Conservation (phyloP, 2,329 filamentous ascomycete species). For the Chrysosporium queenslandicum region DNA sequence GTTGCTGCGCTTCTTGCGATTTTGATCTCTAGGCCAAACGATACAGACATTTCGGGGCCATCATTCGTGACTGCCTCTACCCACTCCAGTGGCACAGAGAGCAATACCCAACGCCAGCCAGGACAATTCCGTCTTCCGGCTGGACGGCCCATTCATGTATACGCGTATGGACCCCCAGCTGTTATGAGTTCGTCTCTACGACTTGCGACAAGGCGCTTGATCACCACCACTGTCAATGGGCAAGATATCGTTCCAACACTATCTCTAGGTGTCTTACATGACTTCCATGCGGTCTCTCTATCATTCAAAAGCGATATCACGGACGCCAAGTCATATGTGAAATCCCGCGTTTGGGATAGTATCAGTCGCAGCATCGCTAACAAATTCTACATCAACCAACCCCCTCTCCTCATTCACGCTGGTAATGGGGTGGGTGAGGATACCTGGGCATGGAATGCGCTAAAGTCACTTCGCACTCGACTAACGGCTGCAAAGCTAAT, state of each 20-base stretch:
- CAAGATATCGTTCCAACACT: constrained; percentile 64
- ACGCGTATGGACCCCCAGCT: constrained; percentile 65
- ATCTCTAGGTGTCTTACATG: constrained; percentile 62
- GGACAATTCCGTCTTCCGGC: constrained; percentile 48
- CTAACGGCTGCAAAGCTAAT: constrained; percentile 62
- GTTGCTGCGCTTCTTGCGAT: constrained; percentile 61
- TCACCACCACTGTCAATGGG: constrained; percentile 64
- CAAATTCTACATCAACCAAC: constrained; percentile 48
- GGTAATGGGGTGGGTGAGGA: constrained; percentile 49
- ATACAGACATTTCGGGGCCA: constrained; percentile 39
- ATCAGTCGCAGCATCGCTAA: constrained; percentile 53
- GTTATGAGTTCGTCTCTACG: constrained; percentile 62
- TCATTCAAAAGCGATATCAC: constrained; percentile 63
- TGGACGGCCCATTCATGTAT: constrained; percentile 64
- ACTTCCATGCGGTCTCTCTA: constrained; percentile 61
- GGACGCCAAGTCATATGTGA: constrained; percentile 57
- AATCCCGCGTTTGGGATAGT: constrained; percentile 55
- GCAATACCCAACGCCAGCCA: constrained; percentile 17
- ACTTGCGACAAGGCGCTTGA: constrained; percentile 59
- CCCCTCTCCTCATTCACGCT: constrained; percentile 36
- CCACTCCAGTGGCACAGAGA: constrained; percentile 1
- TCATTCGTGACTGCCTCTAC: constrained; percentile 52
- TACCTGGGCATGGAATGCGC: constrained; percentile 57
- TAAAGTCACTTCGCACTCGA: constrained; percentile 55
- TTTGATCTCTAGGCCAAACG: constrained; percentile 55